A percentile compares a stretch with the other conserved stretches of the same genome.
phyloP scores from a whole-genome alignment of 202 grass and related monocot genomes.

The Carex sylvatica region DNA sequence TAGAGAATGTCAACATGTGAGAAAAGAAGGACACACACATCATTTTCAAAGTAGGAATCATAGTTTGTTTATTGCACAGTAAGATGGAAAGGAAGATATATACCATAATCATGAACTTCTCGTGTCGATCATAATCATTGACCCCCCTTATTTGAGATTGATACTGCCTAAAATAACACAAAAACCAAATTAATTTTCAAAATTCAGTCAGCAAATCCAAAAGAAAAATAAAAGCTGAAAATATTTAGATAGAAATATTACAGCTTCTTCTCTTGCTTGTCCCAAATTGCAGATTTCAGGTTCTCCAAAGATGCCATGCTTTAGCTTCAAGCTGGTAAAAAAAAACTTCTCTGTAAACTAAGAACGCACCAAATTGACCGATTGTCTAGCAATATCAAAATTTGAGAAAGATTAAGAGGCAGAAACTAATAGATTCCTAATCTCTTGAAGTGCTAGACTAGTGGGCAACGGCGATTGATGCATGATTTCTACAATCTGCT shows the following conservation, averaged over 20 bases:
- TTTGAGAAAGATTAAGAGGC: not conserved
- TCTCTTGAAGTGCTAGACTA: not conserved
- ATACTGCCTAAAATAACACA: slow-evolving; percentile 63
- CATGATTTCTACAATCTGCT: too few relatives aligned
- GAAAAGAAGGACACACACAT: not conserved
- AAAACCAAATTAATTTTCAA: not conserved
- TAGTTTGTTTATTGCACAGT: not conserved
- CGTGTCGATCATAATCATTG: slow-evolving; percentile 77
- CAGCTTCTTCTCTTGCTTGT: slow-evolving; percentile 67
- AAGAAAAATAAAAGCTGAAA: not conserved
- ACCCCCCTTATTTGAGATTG: slow-evolving; percentile 82
- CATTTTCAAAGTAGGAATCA: not conserved
- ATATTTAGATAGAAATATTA: slow-evolving; percentile 17
- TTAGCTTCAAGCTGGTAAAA: not conserved
- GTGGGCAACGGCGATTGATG: not conserved
- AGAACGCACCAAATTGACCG: not conserved
- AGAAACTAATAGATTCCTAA: not conserved
- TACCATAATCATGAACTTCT: slow-evolving; percentile 97
- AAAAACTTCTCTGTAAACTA: not conserved
- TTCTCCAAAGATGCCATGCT: slow-evolving; percentile 54
- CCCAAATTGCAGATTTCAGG: slow-evolving; percentile 61
- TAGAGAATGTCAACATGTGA: too few relatives aligned
- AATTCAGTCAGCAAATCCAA: not conserved
- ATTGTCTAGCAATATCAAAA: not conserved
- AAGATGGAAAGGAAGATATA: not conserved